Evolutionary conservation across 164 flowering plant genomes (phyloP).

Genomic region (Vitis rupestris): DNA sequence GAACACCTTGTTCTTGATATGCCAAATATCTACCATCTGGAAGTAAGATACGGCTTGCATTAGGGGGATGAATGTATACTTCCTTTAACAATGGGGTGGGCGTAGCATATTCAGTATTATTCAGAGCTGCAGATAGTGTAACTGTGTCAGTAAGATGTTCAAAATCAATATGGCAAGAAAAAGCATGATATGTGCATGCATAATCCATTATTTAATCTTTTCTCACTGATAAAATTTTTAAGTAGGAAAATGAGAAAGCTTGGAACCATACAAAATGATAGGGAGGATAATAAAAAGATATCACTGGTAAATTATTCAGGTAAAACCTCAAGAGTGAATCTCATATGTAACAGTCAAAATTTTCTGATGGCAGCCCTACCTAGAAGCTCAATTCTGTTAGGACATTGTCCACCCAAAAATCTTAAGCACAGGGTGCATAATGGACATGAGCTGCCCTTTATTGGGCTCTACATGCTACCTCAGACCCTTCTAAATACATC

Average conservation of each 20-base stretch:
- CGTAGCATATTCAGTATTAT: conserved; percentile 29
- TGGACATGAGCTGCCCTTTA: too few relatives aligned
- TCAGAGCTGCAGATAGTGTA: conserved; percentile 53
- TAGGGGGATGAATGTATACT: conserved; percentile 67
- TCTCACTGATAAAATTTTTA: neutral
- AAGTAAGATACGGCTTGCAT: conserved; percentile 63
- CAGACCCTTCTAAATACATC: too few relatives aligned
- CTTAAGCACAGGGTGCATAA: too few relatives aligned
- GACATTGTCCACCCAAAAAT: too few relatives aligned
- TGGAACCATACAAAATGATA: neutral
- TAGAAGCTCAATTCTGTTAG: too few relatives aligned
- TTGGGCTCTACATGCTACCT: too few relatives aligned
- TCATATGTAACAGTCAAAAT: too few relatives aligned
- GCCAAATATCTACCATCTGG: conserved; percentile 87
- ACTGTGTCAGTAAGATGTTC: conserved; percentile 5
- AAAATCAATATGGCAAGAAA: conserved; percentile 2
- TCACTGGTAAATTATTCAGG: too few relatives aligned
- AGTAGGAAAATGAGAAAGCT: neutral
- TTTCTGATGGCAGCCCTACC: too few relatives aligned
- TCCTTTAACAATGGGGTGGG: conserved; percentile 42
- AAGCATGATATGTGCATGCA: neutral
- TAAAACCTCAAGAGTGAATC: too few relatives aligned
- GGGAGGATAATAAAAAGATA: neutral
- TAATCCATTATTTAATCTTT: neutral
- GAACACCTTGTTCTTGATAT: conserved; percentile 75